A percentile compares a stretch with the other conserved stretches of the same genome.
phyloP scores from a whole-genome alignment of 495 filamentous ascomycete genomes.

The Cercophora newfieldiana region DNA sequence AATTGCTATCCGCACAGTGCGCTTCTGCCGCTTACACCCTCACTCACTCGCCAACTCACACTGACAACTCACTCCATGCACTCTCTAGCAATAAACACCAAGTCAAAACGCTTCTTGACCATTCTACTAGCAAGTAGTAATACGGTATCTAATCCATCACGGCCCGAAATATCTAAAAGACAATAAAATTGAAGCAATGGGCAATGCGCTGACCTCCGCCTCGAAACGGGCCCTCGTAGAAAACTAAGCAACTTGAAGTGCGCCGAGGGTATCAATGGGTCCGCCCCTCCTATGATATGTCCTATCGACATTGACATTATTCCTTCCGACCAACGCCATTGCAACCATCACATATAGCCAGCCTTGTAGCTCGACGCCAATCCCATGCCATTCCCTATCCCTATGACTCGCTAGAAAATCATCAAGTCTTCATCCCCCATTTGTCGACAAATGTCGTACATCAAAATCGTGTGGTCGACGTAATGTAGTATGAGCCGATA shows the following conservation, averaged over 20 bases:
- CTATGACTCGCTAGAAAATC: constrained; percentile 19
- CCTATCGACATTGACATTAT: background rate
- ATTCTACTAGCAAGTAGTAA: background rate
- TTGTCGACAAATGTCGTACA: constrained; percentile 68
- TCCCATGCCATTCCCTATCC: background rate
- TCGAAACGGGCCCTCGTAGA: background rate
- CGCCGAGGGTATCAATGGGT: background rate
- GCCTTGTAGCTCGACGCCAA: background rate
- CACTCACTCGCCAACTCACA: background rate
- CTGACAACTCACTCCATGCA: background rate
- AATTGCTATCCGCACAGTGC: background rate
- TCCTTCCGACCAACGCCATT: background rate
- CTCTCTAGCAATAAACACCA: too few species aligned
- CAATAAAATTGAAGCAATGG: background rate
- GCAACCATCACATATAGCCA: background rate
- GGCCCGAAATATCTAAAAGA: background rate
- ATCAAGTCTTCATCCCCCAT: constrained; percentile 26
- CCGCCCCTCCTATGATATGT: too few species aligned
- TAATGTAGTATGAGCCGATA: constrained; percentile 78
- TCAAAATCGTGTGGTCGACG: constrained; percentile 72
- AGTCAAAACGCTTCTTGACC: too few species aligned
- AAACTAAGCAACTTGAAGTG: background rate
- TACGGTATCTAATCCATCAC: too few species aligned
- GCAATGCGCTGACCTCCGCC: background rate
- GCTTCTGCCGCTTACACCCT: background rate